Base-by-base conservation (phyloP, 2,329 filamentous ascomycete genomes). In the Apiospora hydei region DNA sequence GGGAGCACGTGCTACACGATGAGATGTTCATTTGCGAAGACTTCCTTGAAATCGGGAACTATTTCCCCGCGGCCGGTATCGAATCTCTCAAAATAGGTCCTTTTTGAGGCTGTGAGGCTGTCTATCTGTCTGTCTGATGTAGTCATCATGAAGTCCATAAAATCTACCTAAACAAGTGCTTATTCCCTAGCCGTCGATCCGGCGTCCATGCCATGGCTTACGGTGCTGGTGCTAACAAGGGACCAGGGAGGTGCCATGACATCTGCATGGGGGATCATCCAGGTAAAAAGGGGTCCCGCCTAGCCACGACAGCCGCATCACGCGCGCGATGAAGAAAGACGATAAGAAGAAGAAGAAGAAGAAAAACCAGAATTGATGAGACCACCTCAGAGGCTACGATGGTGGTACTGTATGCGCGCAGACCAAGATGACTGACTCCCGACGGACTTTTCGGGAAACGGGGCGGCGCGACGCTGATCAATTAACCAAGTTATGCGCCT, bases 241-340 rank as follows among this genome's bases (percentile, higher is more conserved):
- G 18, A 14, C 30, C 14, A 64, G 10, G 57, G 57, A 41, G 57
- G 18, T 24, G 34, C 57, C 57, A 64, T 64, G 57, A 24, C 34
- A 41, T 41, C n/a, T 64, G 18, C 34, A n/a, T 21, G 57, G 53
- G 57, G 57, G 57, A 41, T 64, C 34, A 64, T 64, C 57, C 57
- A 64, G 5, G 57, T 41, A 64, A 64, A 64, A 64, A 64, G 57
- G 34, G 30, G 57, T 11, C 34, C 30, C 26, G 6, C 26, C 51
- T 16, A 64, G 57, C 57, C 57, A 64, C 34, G 57, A 18, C 57
- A 64, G 57, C 57, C 57, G 57, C 34, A 64, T 34, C 57, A 64
- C 18, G 18, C 57, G 57, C 34, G 34, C 3, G 21, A 34, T 18
- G 41, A 64, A 38, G 5, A 57, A 38, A 16, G 44, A 18, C 14